Evolutionary conservation across 768 basidiomycete species (phyloP).

Genomic region (Rhizopogon vesiculosus): DNA sequence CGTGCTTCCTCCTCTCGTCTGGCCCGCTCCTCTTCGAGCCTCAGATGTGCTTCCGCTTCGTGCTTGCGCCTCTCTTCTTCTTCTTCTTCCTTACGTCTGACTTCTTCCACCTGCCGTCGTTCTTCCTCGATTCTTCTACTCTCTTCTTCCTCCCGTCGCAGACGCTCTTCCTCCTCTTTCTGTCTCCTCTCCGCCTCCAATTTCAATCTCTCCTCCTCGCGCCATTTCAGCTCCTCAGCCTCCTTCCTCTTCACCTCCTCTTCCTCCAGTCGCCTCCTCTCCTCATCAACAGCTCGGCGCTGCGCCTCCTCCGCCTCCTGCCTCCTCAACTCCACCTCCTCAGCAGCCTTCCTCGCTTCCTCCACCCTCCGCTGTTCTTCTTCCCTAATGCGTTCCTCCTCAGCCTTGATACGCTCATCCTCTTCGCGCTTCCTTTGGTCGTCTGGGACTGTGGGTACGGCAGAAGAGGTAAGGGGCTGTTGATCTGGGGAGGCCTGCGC

Average conservation of each 20-base stretch:
- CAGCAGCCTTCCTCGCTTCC: conserved; percentile 18
- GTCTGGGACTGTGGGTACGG: conserved; percentile 15
- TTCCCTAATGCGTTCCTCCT: conserved; percentile 21
- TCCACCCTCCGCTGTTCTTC: conserved; percentile 15
- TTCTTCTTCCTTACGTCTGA: conserved; percentile 25
- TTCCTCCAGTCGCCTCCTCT: conserved; percentile 23
- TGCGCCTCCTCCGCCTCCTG: conserved; percentile 10
- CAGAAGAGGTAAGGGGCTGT: conserved; percentile 6
- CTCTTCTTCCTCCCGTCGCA: conserved; percentile 38
- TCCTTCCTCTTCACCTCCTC: conserved; percentile 14
- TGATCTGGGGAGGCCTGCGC: conserved; percentile 1
- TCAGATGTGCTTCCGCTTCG: conserved; percentile 33
- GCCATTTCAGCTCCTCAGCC: conserved; percentile 17
- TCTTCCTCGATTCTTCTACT: conserved; percentile 31
- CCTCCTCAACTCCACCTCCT: conserved; percentile 10
- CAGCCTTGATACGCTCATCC: conserved; percentile 35
- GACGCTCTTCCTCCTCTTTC: conserved; percentile 20
- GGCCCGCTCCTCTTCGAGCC: conserved; percentile 30
- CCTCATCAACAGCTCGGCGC: conserved; percentile 13
- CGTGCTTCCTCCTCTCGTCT: conserved; percentile 36
- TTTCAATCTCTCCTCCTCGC: conserved; percentile 12
- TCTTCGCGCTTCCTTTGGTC: conserved; percentile 42
- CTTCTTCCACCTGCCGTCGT: conserved; percentile 13
- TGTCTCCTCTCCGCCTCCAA: conserved; percentile 10
- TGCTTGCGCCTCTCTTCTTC: conserved; percentile 33